These are phyloP conservation scores for Colletotrichum melonis DNA, from an alignment of 2,329 filamentous ascomycete species.

Conservation along the genomic window DNA sequence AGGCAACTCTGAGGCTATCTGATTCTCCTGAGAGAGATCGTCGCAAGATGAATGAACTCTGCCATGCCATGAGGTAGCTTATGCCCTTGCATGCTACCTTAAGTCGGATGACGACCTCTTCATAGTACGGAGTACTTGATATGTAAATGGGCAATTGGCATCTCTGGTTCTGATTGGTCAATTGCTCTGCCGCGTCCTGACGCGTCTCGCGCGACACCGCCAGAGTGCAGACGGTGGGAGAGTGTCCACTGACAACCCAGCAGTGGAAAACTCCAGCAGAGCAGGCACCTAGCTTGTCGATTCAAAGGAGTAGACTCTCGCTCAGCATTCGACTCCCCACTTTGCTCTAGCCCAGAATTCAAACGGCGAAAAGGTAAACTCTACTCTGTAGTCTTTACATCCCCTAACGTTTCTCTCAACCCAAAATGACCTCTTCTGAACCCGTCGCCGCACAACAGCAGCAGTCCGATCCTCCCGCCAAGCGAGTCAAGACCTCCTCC, in stretches of 20 bases:
- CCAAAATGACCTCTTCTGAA: constrained; percentile 46
- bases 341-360: background rate
- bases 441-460: constrained; percentile 65
- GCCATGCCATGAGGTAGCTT: background rate
- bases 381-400: background rate
- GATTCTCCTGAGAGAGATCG: background rate
- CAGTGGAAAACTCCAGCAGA: constrained; percentile 9
- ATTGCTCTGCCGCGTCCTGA: constrained; percentile 16
- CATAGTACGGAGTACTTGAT: background rate
- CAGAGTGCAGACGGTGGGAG: background rate
- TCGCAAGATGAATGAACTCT: constrained; percentile 9
- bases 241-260: background rate
- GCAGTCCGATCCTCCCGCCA: constrained; percentile 70
- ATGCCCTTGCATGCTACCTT: background rate
- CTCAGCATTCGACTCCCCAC: background rate
- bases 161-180: constrained; percentile 25
- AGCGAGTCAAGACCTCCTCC: constrained; percentile 75
- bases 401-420: constrained; percentile 6
- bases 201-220: constrained; percentile 33
- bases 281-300: background rate
- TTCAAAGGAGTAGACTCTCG: background rate
- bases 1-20: constrained; percentile 3
- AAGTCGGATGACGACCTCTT: background rate
- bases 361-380: background rate
- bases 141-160: background rate